Conservation (phyloP, 2,329 filamentous ascomycete species). For the Colletotrichum spinosum region DNA sequence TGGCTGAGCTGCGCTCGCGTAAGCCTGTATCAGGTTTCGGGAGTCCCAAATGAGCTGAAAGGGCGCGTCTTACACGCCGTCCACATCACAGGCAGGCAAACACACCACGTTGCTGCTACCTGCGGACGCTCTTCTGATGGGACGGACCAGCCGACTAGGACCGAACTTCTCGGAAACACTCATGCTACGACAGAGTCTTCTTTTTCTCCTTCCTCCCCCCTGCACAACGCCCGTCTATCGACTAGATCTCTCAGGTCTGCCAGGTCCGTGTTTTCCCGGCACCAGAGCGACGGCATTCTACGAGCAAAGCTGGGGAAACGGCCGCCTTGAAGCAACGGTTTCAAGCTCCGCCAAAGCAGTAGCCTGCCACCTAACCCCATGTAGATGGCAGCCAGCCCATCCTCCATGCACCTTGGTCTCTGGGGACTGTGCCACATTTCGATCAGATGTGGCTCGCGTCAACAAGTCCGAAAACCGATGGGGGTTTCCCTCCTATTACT, state of each 20-base stretch:
- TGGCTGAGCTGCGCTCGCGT: not conserved
- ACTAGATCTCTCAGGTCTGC: not conserved
- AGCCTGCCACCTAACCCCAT: too few relatives aligned
- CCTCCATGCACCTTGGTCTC: too few relatives aligned
- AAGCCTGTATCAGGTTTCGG: conserved; percentile 9
- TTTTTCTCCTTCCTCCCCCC: not conserved
- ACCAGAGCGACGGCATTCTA: conserved; percentile 6
- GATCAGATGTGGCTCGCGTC: conserved; percentile 11
- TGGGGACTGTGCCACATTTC: conserved; percentile 3
- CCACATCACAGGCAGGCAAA: not conserved
- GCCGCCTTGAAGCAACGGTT: conserved; percentile 3
- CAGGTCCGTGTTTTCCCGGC: conserved; percentile 6
- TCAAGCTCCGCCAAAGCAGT: conserved; percentile 10
- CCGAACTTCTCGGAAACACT: too few relatives aligned
- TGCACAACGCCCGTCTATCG: too few relatives aligned
- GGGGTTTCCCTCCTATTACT: too few relatives aligned
- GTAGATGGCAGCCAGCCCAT: too few relatives aligned
- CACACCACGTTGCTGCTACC: too few relatives aligned
- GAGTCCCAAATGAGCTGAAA: not conserved
- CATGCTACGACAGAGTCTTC: too few relatives aligned
- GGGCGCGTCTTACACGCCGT: too few relatives aligned
- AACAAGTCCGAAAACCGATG: conserved; percentile 14
- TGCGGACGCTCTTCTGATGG: too few relatives aligned
- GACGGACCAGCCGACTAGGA: too few relatives aligned
- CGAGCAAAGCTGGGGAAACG: conserved; percentile 15